These are phyloP conservation scores for Aspergillus vadensis DNA, from an alignment of 2,329 filamentous ascomycete species.

Conservation along the genomic window DNA sequence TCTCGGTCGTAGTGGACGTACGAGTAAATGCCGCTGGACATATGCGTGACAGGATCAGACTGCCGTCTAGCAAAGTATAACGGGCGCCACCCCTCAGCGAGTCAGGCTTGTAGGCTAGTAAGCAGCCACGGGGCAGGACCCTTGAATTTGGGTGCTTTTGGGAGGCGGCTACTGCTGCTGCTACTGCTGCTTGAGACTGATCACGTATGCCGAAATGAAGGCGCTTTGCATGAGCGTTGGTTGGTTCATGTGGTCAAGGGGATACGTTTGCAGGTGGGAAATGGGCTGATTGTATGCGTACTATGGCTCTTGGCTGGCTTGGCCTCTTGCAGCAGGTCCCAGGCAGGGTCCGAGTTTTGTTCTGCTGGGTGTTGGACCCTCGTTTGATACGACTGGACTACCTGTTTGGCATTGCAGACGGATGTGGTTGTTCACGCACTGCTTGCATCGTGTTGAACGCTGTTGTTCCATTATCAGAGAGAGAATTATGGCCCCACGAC, in stretches of 20 bases:
- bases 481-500: neutral
- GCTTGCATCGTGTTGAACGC: neutral
- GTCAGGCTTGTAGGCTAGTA: neutral
- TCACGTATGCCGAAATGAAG: constrained; percentile 2
- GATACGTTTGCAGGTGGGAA: neutral
- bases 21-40: neutral
- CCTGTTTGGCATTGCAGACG: neutral
- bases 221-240: neutral
- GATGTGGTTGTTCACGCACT: neutral
- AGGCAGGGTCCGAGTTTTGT: neutral
- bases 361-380: constrained; percentile 1
- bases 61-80: neutral
- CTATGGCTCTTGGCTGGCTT: neutral
- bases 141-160: neutral
- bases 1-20: neutral
- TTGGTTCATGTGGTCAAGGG: neutral
- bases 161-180: too few relatives aligned
- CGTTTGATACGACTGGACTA: neutral
- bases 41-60: neutral
- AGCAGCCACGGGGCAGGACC: constrained; percentile 2
- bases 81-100: neutral
- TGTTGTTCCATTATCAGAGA: neutral
- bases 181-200: neutral
- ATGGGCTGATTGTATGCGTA: constrained; percentile 1
- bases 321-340: neutral